Base-by-base conservation (phyloP, 495 filamentous ascomycete species). In the Xylaria cubensis region DNA sequence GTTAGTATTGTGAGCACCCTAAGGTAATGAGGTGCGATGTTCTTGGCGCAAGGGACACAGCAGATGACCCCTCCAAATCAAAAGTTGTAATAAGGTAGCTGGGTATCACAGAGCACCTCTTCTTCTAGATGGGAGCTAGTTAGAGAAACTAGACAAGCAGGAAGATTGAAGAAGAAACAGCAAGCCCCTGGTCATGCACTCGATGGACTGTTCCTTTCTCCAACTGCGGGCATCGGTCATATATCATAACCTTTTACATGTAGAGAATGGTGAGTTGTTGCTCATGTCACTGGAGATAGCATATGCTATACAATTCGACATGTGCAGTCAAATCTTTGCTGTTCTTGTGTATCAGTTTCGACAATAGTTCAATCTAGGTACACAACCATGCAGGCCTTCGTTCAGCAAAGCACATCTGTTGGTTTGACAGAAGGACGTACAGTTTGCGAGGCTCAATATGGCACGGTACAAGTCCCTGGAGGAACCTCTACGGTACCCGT, bases 391-490 rank as follows among this genome's bases (percentile, higher is more conserved):
- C 51, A 41, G 8, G 48, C 5, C 26, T 65, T 50, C 34, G 15
- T 65, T 48, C 26, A 13, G 15, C 13, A 44, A 15, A 19, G 44
- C 44, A 65, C 15, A 34, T n/a, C 2, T 13, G 41, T 32, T 32
- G 50, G 64, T 42, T 29, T 12, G 21, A 13, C 12, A 32, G 42
- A 67, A 21, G 36, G 44, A 61, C n/a, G 26, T 58, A 71, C 61
- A 64, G 69, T 71, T 24, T 59, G 50, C 48, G n/a, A 65, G 21
- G 29, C 69, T 36, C 0, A 19, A 50, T 26, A 24, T 7, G 51
- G 29, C 36, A 67, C 70, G 63, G 63, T 67, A 51, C 63, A n/a
- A 29, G 42, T 51, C 66, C 62, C 39, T 61, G 42, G 3, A 15
- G 51, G 19, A 26, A 51, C 55, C 41, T 62, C 29, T 9, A 32